Percentiles rank a stretch among this genome's conserved stretches.
phyloP scores from a whole-genome alignment of 73 alveolate genomes.

The Paramecium sexaurelia region DNA sequence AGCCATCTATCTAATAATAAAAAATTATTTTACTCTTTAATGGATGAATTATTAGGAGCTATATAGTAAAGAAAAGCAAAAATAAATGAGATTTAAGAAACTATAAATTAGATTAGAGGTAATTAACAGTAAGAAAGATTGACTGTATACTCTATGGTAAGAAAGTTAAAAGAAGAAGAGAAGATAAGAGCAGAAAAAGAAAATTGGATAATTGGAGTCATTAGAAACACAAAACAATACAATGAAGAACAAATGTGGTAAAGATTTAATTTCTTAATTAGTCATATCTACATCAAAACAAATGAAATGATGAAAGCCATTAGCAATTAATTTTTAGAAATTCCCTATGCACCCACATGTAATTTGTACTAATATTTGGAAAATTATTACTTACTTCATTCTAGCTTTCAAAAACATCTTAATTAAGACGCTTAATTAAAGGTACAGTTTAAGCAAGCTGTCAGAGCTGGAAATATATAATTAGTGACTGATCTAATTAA shows the following conservation, averaged over 20 bases:
- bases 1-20: constrained; percentile 41
- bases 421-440: background rate
- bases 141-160: background rate
- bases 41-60: constrained; percentile 1
- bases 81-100: background rate
- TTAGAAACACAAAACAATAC: background rate
- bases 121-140: background rate
- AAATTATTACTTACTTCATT: background rate
- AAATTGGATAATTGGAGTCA: background rate
- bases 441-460: background rate
- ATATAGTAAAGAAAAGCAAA: constrained; percentile 8
- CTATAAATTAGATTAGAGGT: background rate
- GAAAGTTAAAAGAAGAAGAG: constrained; percentile 7
- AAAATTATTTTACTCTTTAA: background rate
- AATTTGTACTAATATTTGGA: background rate
- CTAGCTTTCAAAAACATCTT: background rate
- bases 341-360: background rate
- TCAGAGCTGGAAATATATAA: background rate
- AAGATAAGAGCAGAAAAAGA: background rate
- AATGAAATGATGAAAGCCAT: constrained; percentile 24
- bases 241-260: constrained; percentile 33
- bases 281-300: background rate
- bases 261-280: background rate
- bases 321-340: background rate
- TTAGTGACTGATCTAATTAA: constrained; percentile 25